A percentile compares a stretch with the other conserved stretches of the same genome.
Evolutionary conservation across 2,329 filamentous ascomycete genomes (phyloP).

Genomic region (Alternaria arborescens): DNA sequence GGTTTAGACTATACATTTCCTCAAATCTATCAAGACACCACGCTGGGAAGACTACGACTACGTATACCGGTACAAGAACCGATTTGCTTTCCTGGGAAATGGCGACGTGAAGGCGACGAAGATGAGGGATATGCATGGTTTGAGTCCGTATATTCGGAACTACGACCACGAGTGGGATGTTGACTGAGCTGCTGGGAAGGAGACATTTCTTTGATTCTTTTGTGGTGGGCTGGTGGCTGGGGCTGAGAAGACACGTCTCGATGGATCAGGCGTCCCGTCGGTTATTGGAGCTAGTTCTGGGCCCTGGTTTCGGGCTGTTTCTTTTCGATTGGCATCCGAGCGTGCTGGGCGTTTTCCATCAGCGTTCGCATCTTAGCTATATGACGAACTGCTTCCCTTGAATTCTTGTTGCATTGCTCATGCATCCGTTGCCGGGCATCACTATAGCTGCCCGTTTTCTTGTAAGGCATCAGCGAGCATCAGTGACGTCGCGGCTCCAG

Average conservation of each 20-base stretch:
- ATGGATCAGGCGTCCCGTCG: not conserved
- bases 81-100: slow-evolving; percentile 44
- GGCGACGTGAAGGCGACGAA: slow-evolving; percentile 58
- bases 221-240: not conserved
- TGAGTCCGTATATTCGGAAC: slow-evolving; percentile 57
- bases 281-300: not conserved
- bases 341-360: slow-evolving; percentile 1
- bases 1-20: slow-evolving; percentile 48
- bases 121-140: slow-evolving; percentile 51
- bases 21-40: slow-evolving; percentile 52
- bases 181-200: slow-evolving; percentile 40
- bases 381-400: not conserved
- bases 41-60: slow-evolving; percentile 59
- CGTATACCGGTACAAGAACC: slow-evolving; percentile 49
- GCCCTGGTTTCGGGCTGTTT: not conserved
- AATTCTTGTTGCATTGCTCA: not conserved
- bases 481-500: not conserved
- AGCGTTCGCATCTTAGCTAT: not conserved
- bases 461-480: not conserved
- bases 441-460: too few species aligned
- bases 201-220: not conserved
- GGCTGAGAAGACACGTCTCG: not conserved
- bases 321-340: not conserved
- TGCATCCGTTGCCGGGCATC: not conserved
- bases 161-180: slow-evolving; percentile 57